Evolutionary conservation across 768 basidiomycete genomes (phyloP).

Genomic region (Leccinum broughii): DNA sequence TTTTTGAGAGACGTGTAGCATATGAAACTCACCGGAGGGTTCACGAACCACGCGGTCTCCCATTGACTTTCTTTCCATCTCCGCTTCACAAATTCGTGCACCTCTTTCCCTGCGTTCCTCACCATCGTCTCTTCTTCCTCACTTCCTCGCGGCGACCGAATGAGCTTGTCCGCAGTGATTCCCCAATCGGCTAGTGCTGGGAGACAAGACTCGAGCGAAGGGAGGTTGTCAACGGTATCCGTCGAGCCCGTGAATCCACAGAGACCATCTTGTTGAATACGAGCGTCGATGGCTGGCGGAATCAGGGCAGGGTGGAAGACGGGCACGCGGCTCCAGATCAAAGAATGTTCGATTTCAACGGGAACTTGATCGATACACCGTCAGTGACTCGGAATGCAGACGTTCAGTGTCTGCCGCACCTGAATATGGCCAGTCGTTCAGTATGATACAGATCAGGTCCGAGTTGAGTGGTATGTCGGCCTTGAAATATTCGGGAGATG

Average conservation of each 20-base stretch:
- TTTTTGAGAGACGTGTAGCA: no score
- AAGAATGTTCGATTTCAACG: slow-evolving; percentile 65
- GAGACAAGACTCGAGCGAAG: slow-evolving; percentile 54
- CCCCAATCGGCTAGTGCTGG: slow-evolving; percentile 72
- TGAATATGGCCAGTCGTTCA: slow-evolving; percentile 90
- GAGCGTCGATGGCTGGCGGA: slow-evolving; percentile 48
- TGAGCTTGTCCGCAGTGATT: slow-evolving; percentile 59
- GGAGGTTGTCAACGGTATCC: slow-evolving; percentile 59
- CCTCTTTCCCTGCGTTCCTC: slow-evolving; percentile 52
- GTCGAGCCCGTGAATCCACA: slow-evolving; percentile 76
- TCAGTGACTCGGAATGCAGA: neutral
- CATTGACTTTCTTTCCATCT: slow-evolving; percentile 73
- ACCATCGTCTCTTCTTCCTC: slow-evolving; percentile 55
- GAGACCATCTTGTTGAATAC: slow-evolving; percentile 72
- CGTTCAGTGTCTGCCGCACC: slow-evolving; percentile 39
- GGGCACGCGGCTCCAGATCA: slow-evolving; percentile 78
- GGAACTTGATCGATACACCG: slow-evolving; percentile 48
- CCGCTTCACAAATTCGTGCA: slow-evolving; percentile 60
- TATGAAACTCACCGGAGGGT: slow-evolving; percentile 65
- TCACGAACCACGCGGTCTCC: slow-evolving; percentile 93
- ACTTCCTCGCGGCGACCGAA: slow-evolving; percentile 51
- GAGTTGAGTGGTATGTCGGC: slow-evolving; percentile 51
- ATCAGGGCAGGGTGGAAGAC: slow-evolving; percentile 64
- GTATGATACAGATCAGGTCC: slow-evolving; percentile 66
- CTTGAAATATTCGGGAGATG: slow-evolving; percentile 59